Conservation (phyloP, 495 filamentous ascomycete genomes). For the Neurospora sp. region DNA sequence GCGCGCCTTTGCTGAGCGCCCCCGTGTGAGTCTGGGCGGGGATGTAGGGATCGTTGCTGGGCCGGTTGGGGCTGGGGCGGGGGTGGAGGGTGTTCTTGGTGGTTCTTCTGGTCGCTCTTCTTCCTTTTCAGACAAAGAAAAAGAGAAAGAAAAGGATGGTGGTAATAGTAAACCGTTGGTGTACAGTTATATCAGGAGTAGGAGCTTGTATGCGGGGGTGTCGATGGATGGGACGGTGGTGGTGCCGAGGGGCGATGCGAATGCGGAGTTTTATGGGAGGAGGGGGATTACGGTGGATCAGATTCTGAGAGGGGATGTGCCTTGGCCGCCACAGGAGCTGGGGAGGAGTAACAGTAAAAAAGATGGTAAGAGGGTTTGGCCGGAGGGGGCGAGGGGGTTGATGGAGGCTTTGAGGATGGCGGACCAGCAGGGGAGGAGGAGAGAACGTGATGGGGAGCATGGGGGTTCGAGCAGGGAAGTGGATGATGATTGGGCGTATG, state of each 20-base stretch:
- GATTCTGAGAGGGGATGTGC: slow-evolving; percentile 56
- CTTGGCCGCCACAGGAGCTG: neutral
- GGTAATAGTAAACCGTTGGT: slow-evolving; percentile 36
- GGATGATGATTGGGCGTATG: slow-evolving; percentile 19
- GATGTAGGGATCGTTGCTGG: slow-evolving; percentile 66
- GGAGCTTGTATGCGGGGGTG: slow-evolving; percentile 65
- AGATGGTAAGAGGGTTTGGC: slow-evolving; percentile 15
- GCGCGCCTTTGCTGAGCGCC: slow-evolving; percentile 54
- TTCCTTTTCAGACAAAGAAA: neutral
- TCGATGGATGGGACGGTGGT: slow-evolving; percentile 69
- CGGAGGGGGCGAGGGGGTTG: slow-evolving; percentile 31
- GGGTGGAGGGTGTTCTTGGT: slow-evolving; percentile 22
- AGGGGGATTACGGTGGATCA: slow-evolving; percentile 44
- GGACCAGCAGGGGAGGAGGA: slow-evolving; percentile 58
- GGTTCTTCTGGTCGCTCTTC: neutral
- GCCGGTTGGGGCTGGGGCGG: slow-evolving; percentile 59
- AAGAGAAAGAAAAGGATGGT: slow-evolving; percentile 7
- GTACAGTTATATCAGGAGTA: slow-evolving; percentile 70
- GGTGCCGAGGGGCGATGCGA: slow-evolving; percentile 66
- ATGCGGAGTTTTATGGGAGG: slow-evolving; percentile 61
- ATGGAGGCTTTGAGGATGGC: slow-evolving; percentile 62
- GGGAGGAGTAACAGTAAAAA: no score
- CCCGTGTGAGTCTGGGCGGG: slow-evolving; percentile 63
- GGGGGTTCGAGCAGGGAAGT: neutral
- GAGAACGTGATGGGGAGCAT: slow-evolving; percentile 26